Evolutionary conservation across 2,329 filamentous ascomycete species (phyloP).

Genomic region (Aspergillus novoparasiticus): DNA sequence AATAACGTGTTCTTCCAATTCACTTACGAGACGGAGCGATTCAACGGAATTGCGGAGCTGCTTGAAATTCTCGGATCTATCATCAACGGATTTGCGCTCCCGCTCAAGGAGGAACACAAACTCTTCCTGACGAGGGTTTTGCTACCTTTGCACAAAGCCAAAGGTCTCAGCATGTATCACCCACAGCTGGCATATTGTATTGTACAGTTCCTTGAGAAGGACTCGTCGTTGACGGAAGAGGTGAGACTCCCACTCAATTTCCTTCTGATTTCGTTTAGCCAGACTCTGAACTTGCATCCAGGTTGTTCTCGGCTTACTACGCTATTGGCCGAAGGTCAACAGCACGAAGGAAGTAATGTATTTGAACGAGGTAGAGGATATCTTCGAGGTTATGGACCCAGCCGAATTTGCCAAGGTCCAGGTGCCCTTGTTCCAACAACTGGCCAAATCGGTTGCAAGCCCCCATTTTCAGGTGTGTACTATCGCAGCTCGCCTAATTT

Average conservation of each 20-base stretch:
- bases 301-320: slow-evolving; percentile 90
- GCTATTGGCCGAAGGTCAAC: slow-evolving; percentile 99
- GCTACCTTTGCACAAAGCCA: slow-evolving; percentile 94
- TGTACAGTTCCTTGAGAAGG: slow-evolving; percentile 97
- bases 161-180: slow-evolving; percentile 99
- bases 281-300: slow-evolving; percentile 38
- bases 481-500: neutral
- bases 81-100: slow-evolving; percentile 96
- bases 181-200: slow-evolving; percentile 98
- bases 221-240: slow-evolving; percentile 95
- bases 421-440: slow-evolving; percentile 93
- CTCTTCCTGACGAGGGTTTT: slow-evolving; percentile 92
- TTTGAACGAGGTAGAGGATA: slow-evolving; percentile 97
- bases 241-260: slow-evolving; percentile 51
- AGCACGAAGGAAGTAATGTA: slow-evolving; percentile 99
- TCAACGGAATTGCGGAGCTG: slow-evolving; percentile 96
- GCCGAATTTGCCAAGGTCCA: slow-evolving; percentile 98
- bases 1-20: slow-evolving; percentile 99
- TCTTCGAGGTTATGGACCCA: slow-evolving; percentile 99
- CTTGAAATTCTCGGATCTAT: slow-evolving; percentile 97
- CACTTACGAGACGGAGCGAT: slow-evolving; percentile 96
- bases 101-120: slow-evolving; percentile 98
- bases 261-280: slow-evolving; percentile 6
- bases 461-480: slow-evolving; percentile 82
- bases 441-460: slow-evolving; percentile 96